Percentiles rank a stretch among this genome's conserved stretches.
Conservation (phyloP, 2,329 filamentous ascomycete genomes). For the Penicillium glabrum region DNA sequence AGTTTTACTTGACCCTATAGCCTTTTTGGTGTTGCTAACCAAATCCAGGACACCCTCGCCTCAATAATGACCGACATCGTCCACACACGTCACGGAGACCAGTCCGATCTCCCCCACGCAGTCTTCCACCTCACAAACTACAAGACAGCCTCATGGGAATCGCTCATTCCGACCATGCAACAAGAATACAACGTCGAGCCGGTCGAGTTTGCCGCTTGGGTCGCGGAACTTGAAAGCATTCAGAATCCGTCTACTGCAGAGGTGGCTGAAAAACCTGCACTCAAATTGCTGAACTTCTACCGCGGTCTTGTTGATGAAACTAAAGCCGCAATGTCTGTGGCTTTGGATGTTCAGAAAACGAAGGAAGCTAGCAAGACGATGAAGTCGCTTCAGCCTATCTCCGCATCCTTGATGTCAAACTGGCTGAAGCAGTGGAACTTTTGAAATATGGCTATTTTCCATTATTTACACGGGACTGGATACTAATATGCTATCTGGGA, state of each 20-base stretch:
- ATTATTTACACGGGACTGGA: too few relatives aligned
- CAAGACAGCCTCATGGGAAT: conserved; percentile 38
- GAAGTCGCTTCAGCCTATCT: conserved; percentile 44
- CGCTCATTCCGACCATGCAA: conserved; percentile 45
- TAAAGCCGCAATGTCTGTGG: conserved; percentile 27
- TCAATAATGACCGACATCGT: conserved; percentile 50
- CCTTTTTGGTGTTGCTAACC: neutral
- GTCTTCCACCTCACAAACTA: conserved; percentile 55
- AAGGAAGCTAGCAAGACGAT: conserved; percentile 46
- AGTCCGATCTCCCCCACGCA: conserved; percentile 11
- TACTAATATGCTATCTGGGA: neutral
- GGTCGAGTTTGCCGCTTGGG: conserved; percentile 49
- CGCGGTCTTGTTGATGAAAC: conserved; percentile 31
- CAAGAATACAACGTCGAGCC: conserved; percentile 43
- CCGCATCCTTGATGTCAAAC: conserved; percentile 46
- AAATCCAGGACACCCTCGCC: conserved; percentile 38
- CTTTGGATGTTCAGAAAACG: conserved; percentile 47
- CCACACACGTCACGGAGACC: conserved; percentile 28
- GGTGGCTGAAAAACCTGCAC: conserved; percentile 48
- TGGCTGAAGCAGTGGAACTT: conserved; percentile 31
- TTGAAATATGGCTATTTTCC: neutral
- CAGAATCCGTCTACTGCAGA: conserved; percentile 36
- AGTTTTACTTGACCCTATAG: neutral
- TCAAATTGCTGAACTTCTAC: conserved; percentile 56
- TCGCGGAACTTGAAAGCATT: conserved; percentile 46